Evolutionary conservation across 768 basidiomycete genomes (phyloP).

Genomic region (Kondoa malvinella): DNA sequence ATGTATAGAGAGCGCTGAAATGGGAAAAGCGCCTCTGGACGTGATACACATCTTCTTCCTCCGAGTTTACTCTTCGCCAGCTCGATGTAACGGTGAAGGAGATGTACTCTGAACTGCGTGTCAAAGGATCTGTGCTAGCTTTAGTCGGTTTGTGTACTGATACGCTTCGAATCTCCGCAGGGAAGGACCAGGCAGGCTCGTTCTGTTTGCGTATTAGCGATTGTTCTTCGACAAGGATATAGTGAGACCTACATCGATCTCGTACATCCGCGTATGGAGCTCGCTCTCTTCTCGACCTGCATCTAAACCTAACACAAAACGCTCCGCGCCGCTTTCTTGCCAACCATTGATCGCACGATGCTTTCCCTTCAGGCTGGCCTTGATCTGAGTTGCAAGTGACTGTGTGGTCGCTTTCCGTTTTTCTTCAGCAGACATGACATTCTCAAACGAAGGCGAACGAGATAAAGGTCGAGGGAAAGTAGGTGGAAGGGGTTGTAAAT

Average conservation of each 20-base stretch:
- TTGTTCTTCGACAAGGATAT: too few species aligned
- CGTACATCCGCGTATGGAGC: background rate
- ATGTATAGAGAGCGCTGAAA: background rate
- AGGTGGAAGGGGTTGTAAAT: background rate
- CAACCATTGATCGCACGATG: background rate
- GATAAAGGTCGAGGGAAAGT: background rate
- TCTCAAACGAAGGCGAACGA: background rate
- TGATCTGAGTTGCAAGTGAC: background rate
- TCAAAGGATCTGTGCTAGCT: background rate
- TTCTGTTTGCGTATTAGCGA: background rate
- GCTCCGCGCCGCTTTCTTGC: background rate
- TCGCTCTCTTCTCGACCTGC: background rate
- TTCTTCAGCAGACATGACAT: background rate
- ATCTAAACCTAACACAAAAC: background rate
- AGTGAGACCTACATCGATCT: background rate
- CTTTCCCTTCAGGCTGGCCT: background rate
- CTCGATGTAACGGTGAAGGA: background rate
- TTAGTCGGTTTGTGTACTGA: background rate
- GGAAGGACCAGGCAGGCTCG: background rate
- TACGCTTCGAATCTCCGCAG: background rate
- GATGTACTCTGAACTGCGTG: background rate
- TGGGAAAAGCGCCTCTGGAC: conserved; percentile 2
- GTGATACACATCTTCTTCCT: background rate
- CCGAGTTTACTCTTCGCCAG: background rate
- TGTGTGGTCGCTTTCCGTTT: background rate